Base-by-base conservation (phyloP, 805 yeast genomes). In the Candida boleticola region DNA sequence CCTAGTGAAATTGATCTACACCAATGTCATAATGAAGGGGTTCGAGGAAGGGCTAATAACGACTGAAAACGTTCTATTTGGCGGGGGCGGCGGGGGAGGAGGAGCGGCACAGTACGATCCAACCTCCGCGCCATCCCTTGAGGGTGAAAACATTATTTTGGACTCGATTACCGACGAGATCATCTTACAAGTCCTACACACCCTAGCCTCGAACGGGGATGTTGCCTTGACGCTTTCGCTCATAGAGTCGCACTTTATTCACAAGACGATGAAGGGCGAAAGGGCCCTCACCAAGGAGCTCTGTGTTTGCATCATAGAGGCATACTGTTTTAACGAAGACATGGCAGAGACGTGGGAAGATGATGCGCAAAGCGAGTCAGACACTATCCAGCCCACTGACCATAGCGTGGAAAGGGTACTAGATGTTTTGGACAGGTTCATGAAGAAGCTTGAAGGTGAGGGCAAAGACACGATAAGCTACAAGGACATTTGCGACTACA, bases 191-290 rank as follows among this genome's bases (percentile, higher is more conserved):
- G 57, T 66, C 4, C 51, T 71, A 21, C 65, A 61, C 26, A 50
- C 59, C 0, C 53, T 70, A 9, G 50, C 71, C 2, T 44, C 53
- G 3, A 53, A 61, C 39, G 76, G 76, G 4, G 76, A 71, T 46
- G 64, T 67, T 4, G 37, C 54, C 13, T 62, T 58, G 58, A 58
- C 71, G 1, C 42, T 66, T 7, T 42, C 54, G 4, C 49, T 69
- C 11, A 60, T 71, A 10, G 73, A 71, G 42, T 49, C 66, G 36
- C 70, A 66, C 41, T 66, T 51, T 44, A 43, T 69, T 5, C 69
- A 64, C 44, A 59, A 60, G 26, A 33, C 52, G 2, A 40, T 63
- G 34, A 51, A 45, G 18, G 73, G 74, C 3, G 64, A 65, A 40
- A 52, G 39, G 27, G 65, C 64, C 1, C 46, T 70, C 29, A 57